Evolutionary conservation across 2,329 filamentous ascomycete species (phyloP).

Genomic region (Fusarium dlaminii): DNA sequence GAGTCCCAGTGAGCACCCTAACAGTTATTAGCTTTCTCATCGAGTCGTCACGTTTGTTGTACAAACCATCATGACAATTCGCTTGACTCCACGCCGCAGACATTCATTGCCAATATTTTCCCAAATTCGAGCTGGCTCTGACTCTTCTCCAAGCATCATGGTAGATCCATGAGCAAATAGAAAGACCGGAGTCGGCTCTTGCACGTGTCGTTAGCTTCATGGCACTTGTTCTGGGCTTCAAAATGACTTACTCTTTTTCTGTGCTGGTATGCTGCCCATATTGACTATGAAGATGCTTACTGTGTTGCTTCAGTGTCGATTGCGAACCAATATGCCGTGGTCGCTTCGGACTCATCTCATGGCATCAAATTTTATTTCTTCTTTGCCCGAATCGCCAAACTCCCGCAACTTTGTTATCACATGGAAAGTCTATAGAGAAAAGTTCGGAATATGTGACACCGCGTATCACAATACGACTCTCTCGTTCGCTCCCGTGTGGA

Average conservation of each 20-base stretch:
- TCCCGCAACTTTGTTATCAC: fast-evolving
- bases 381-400: neutral
- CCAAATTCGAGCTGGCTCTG: constrained; percentile 29
- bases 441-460: no score
- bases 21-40: fast-evolving
- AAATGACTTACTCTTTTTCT: neutral
- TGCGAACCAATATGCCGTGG: neutral
- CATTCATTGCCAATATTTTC: constrained; percentile 25
- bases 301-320: neutral
- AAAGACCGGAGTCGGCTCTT: constrained; percentile 23
- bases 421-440: neutral
- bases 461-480: neutral
- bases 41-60: fast-evolving
- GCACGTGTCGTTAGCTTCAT: neutral
- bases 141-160: constrained; percentile 35
- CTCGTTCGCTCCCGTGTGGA: neutral
- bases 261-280: neutral
- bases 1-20: constrained; percentile 69
- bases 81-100: constrained; percentile 19
- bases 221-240: fast-evolving
- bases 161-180: constrained; percentile 30
- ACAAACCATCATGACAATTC: constrained; percentile 30
- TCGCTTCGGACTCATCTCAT: neutral
- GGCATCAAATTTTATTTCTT: neutral
- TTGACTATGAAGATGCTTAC: neutral